phyloP scores from a whole-genome alignment of 225 moss, liverwort and hornwort genomes.

The Climacium dendroides region DNA sequence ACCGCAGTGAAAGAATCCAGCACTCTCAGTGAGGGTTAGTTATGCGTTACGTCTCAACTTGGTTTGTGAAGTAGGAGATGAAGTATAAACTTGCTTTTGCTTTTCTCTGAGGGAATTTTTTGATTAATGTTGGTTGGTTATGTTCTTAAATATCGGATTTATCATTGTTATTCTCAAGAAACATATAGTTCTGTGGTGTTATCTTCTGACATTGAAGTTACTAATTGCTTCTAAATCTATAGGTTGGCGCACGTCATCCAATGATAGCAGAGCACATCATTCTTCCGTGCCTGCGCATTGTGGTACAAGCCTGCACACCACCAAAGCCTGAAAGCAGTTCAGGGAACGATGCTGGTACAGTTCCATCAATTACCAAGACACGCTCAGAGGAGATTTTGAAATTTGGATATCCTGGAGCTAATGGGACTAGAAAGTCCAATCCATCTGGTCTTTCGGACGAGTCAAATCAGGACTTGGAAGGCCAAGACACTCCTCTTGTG shows the following conservation, averaged over 20 bases:
- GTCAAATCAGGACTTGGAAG: conserved; percentile 45
- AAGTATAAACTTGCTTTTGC: not conserved
- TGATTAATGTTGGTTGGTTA: no score
- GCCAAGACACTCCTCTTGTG: conserved; percentile 54
- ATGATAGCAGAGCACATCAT: conserved; percentile 99
- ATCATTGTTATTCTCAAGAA: not conserved
- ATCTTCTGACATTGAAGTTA: not conserved
- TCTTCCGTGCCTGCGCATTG: conserved; percentile 93
- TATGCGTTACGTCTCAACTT: not conserved
- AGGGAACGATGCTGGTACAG: conserved; percentile 19
- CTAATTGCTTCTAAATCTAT: not conserved
- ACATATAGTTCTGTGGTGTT: not conserved
- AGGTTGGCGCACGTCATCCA: conserved; percentile 97
- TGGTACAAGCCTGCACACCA: conserved; percentile 94
- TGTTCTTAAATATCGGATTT: not conserved
- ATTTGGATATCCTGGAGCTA: conserved; percentile 31
- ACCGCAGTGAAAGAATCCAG: not conserved
- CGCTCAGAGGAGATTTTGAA: conserved; percentile 48
- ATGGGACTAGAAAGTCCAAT: conserved; percentile 35
- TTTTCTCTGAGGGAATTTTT: not conserved
- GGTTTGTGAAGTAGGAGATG: not conserved
- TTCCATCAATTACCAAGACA: conserved; percentile 34
- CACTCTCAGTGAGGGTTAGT: not conserved
- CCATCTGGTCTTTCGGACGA: conserved; percentile 47
- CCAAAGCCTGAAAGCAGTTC: conserved; percentile 54